These are phyloP conservation scores for Colletotrichum cuscutae DNA, from an alignment of 2,329 filamentous ascomycete species.

Conservation along the genomic window DNA sequence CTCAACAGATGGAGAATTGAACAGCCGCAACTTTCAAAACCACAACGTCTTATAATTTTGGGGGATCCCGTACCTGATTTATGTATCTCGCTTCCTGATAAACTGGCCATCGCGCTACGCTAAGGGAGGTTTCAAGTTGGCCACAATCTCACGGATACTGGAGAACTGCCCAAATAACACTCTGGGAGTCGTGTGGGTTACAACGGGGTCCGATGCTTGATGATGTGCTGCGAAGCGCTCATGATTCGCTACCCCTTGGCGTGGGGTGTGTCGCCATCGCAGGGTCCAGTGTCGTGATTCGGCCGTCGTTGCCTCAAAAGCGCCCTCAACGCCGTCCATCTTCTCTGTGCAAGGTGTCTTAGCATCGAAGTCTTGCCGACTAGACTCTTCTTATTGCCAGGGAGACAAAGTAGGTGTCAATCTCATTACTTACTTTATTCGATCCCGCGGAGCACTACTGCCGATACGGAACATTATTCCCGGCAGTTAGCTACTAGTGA, in stretches of 20 bases:
- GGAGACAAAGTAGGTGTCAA: neutral
- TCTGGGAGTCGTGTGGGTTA: neutral
- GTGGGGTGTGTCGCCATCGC: slow-evolving; percentile 35
- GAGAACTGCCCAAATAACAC: neutral
- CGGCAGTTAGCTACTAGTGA: neutral
- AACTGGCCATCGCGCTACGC: slow-evolving; percentile 23
- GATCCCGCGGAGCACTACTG: neutral
- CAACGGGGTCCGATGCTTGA: neutral
- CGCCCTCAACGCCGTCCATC: neutral
- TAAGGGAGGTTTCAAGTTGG: slow-evolving; percentile 3
- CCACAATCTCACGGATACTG: slow-evolving; percentile 4
- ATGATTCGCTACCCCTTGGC: slow-evolving; percentile 29
- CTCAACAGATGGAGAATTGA: neutral
- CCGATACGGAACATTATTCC: neutral
- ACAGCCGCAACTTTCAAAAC: neutral
- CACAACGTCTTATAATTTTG: neutral
- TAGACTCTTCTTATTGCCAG: neutral
- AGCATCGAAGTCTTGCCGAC: neutral
- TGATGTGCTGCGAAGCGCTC: slow-evolving; percentile 31
- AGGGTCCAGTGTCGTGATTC: slow-evolving; percentile 33
- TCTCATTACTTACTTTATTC: neutral
- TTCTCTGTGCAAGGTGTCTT: neutral
- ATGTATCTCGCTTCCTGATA: slow-evolving; percentile 22
- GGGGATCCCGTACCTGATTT: slow-evolving; percentile 22
- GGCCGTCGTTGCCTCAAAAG: slow-evolving; percentile 12